Base-by-base conservation (phyloP, 73 alveolate genomes). In the Urostyla sp. region DNA sequence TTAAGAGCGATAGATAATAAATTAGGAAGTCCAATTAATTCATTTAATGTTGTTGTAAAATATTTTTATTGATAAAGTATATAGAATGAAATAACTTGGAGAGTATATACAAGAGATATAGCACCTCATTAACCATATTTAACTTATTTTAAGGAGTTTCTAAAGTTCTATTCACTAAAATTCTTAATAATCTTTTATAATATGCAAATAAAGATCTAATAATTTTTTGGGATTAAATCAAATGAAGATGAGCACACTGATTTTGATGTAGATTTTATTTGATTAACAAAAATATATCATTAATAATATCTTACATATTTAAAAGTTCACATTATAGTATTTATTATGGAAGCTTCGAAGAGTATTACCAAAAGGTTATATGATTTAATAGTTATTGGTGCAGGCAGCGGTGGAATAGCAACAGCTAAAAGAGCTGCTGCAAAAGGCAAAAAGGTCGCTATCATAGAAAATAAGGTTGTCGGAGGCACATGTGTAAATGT, bases 401-500 rank as follows among this genome's bases (percentile, higher is more conserved):
- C 99, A 28, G 99, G 99, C 75, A 88, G 98, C 5, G 99, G 99
- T 11, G 99, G 99, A 48, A 66, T 93, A 61, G 99, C 99, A 16
- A 90, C 97, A 44, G 94, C 99, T 60, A 87, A 91, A 56, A 90
- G 96, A 49, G 98, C 99, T 0, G 93, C 97, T 15, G 50, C 78
- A 54, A 75, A 75, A 57, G 91, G 91, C 57, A 78, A 66, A 43
- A 91, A 85, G 57, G 95, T 91, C 15, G 96, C 94, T 27, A 75
- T 94, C 38, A 88, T 94, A n/a, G 98, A 94, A 45, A 97, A 97
- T 56, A 61, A 91, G 66, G 98, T 96, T 27, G 90, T 97, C 45
- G 99, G 99, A 24, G 99, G 99, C 23, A 98, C 99, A 32, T 98
- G 99, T 74, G 99, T 98, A 35, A 97, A 98, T 72, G 99, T 98